phyloP scores from a whole-genome alignment of 2,329 filamentous ascomycete genomes.

The Alternaria sp. region DNA sequence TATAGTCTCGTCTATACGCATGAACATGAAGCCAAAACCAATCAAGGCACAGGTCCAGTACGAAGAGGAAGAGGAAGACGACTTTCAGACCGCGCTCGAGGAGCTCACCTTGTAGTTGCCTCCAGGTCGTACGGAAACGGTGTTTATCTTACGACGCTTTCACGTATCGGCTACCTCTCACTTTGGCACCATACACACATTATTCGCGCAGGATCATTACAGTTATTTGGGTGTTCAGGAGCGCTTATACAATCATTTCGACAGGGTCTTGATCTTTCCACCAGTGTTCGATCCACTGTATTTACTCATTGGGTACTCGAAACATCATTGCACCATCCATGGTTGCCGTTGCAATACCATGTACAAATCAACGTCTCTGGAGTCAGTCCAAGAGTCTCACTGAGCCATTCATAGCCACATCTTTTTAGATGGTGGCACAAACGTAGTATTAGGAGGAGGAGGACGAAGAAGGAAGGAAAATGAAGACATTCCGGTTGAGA shows the following conservation, averaged over 20 bases:
- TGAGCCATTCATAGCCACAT: slow-evolving; percentile 15
- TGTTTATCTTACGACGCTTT: not conserved
- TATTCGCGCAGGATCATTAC: not conserved
- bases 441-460: slow-evolving; percentile 1
- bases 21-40: slow-evolving; percentile 41
- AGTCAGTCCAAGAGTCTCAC: slow-evolving; percentile 6
- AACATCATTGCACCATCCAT: not conserved
- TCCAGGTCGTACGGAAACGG: not conserved
- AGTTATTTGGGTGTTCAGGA: not conserved
- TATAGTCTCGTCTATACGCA: slow-evolving; percentile 30
- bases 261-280: not conserved
- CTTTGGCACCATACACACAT: not conserved
- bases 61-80: slow-evolving; percentile 24
- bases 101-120: not conserved
- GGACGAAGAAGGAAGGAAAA: not conserved
- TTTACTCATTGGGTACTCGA: not conserved
- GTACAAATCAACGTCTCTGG: not conserved
- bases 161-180: not conserved
- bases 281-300: not conserved
- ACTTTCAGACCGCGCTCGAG: slow-evolving; percentile 18
- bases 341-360: not conserved
- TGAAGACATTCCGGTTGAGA: not conserved
- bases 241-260: not conserved
- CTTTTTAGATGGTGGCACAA: not conserved
- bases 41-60: slow-evolving; percentile 22